These are phyloP conservation scores for Harringtonia lauricola DNA, from an alignment of 2,329 filamentous ascomycete genomes.

Conservation along the genomic window DNA sequence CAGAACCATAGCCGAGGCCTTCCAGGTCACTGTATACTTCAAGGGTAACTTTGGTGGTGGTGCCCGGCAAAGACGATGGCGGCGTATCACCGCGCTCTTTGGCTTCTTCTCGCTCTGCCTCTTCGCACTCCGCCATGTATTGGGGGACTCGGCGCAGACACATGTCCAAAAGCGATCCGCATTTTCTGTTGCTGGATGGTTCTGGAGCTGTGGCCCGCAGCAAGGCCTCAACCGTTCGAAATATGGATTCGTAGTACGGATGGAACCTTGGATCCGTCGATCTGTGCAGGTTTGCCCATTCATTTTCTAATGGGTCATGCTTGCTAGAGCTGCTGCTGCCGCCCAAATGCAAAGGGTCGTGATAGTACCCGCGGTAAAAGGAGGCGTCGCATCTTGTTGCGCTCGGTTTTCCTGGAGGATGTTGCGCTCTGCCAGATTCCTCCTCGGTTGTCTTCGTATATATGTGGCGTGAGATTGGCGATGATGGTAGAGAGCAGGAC, in stretches of 20 bases:
- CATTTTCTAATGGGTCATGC: conserved; percentile 19
- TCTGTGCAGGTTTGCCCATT: conserved; percentile 23
- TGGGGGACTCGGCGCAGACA: conserved; percentile 36
- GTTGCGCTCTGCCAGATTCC: background rate
- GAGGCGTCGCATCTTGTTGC: background rate
- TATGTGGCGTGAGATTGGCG: conserved; percentile 10
- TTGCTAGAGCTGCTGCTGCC: background rate
- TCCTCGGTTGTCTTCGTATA: background rate
- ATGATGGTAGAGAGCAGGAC: conserved; percentile 13
- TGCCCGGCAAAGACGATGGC: conserved; percentile 20
- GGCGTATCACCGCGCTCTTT: conserved; percentile 25
- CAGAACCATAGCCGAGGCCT: conserved; percentile 22
- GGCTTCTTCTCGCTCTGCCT: conserved; percentile 25
- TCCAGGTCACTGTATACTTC: conserved; percentile 39
- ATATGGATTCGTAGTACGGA: conserved; percentile 31
- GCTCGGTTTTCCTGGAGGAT: background rate
- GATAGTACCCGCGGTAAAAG: conserved; percentile 4
- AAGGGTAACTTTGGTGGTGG: conserved; percentile 27
- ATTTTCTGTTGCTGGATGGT: background rate
- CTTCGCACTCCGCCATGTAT: conserved; percentile 34
- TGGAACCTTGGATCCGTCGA: conserved; percentile 18
- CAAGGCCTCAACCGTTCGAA: conserved; percentile 31
- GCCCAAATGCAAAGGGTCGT: background rate
- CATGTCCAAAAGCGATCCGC: conserved; percentile 34
- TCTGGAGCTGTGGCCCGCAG: conserved; percentile 25